These are phyloP conservation scores for Candida chilensis DNA, from an alignment of 805 yeast genomes.

Conservation along the genomic window DNA sequence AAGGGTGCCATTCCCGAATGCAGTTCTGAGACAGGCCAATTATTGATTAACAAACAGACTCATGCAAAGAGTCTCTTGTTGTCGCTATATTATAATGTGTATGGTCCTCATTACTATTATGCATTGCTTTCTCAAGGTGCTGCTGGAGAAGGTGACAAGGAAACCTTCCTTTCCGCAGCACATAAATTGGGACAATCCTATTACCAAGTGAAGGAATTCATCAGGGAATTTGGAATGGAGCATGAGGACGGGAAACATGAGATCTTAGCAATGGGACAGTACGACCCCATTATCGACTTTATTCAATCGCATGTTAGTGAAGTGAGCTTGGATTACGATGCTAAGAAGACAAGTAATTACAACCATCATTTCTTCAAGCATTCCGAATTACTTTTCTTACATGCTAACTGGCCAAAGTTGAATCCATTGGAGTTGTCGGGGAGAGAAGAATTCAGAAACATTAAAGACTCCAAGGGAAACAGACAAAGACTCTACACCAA, in stretches of 20 bases:
- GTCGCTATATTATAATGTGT: conserved; percentile 25
- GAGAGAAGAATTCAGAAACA: conserved; percentile 18
- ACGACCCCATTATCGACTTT: conserved; percentile 22
- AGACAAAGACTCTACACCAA: conserved; percentile 18
- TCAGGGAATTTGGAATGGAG: conserved; percentile 22
- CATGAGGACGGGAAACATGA: conserved; percentile 12
- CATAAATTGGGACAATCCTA: conserved; percentile 24
- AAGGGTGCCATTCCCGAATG: conserved; percentile 24
- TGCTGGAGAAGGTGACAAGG: conserved; percentile 33
- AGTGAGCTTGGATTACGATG: not conserved
- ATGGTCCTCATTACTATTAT: conserved; percentile 25
- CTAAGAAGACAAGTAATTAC: conserved; percentile 11
- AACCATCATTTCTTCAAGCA: conserved; percentile 17
- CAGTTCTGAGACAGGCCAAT: conserved; percentile 28
- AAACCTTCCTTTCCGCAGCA: conserved; percentile 30
- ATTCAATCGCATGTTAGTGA: conserved; percentile 6
- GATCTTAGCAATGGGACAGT: conserved; percentile 25
- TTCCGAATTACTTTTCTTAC: conserved; percentile 18
- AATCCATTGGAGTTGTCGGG: conserved; percentile 13
- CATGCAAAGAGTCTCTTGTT: conserved; percentile 21
- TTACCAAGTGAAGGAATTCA: conserved; percentile 25
- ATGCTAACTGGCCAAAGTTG: conserved; percentile 28
- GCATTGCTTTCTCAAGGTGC: conserved; percentile 30
- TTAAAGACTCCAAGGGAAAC: conserved; percentile 8
- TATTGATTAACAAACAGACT: conserved; percentile 20